These are phyloP conservation scores for Fagopyrum homotropicum DNA, from an alignment of 148 eudicot species.

Conservation along the genomic window DNA sequence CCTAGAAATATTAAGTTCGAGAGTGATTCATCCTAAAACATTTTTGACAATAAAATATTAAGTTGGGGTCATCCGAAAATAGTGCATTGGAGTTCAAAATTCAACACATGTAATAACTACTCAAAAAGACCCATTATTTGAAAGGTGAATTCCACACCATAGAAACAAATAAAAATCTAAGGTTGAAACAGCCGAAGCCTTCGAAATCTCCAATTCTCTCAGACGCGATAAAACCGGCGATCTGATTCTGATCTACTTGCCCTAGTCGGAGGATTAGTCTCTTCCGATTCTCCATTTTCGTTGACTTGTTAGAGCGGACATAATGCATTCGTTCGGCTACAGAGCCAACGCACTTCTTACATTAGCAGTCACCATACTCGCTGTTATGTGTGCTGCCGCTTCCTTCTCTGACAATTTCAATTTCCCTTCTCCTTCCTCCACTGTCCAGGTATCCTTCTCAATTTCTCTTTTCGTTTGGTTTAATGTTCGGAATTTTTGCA, in stretches of 20 bases:
- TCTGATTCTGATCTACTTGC: background rate
- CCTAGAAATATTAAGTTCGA: too few relatives aligned
- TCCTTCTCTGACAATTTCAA: conserved; percentile 80
- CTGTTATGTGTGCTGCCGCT: conserved; percentile 72
- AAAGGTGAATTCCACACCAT: too few relatives aligned
- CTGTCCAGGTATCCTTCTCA: conserved; percentile 42
- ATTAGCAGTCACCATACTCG: conserved; percentile 60
- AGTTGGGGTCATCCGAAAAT: too few relatives aligned
- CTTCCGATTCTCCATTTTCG: background rate
- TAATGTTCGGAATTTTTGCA: conserved; percentile 1
- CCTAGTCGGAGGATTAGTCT: background rate
- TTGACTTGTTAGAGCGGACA: conserved; percentile 4
- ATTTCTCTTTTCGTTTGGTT: background rate
- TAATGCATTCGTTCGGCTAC: conserved; percentile 78
- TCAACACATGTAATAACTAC: too few relatives aligned
- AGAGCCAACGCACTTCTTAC: conserved; percentile 86
- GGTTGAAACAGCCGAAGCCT: background rate
- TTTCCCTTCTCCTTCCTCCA: conserved; percentile 52
- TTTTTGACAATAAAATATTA: too few relatives aligned
- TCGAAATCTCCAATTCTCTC: background rate
- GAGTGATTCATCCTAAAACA: too few relatives aligned
- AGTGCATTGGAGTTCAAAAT: too few relatives aligned
- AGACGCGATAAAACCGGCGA: background rate
- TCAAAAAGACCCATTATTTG: too few relatives aligned
- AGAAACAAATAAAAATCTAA: background rate